Percentiles rank a stretch among this genome's conserved stretches.
Evolutionary conservation across 1,284 basidiomycete species (phyloP).

Genomic region (Cryptococcus sp.): DNA sequence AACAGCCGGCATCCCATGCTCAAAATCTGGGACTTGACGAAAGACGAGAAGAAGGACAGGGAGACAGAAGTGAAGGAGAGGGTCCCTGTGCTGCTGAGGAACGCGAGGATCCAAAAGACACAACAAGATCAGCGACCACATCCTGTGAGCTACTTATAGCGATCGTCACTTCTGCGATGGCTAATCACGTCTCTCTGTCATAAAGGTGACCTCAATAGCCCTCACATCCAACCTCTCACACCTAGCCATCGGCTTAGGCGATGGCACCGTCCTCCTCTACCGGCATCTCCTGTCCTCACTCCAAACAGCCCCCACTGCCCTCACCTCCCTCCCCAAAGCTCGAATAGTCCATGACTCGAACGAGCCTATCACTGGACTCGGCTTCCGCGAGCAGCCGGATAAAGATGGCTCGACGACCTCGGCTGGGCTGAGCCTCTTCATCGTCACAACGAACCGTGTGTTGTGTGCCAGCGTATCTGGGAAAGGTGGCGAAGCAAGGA

Average conservation of each 20-base stretch:
- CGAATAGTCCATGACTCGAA: conserved; percentile 69
- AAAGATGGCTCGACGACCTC: conserved; percentile 6
- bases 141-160: conserved; percentile 58
- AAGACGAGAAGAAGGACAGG: conserved; percentile 63
- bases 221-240: conserved; percentile 76
- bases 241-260: conserved; percentile 84
- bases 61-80: conserved; percentile 14
- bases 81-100: conserved; percentile 67
- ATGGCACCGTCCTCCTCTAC: conserved; percentile 90
- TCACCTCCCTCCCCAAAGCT: conserved; percentile 73
- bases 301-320: conserved; percentile 56
- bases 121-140: conserved; percentile 73
- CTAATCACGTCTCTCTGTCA: not conserved
- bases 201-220: conserved; percentile 73
- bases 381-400: conserved; percentile 65
- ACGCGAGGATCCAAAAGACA: conserved; percentile 58
- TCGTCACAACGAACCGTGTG: conserved; percentile 82
- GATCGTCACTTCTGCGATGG: conserved; percentile 1
- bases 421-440: conserved; percentile 62
- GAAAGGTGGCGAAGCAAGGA: conserved; percentile 62
- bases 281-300: conserved; percentile 86
- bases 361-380: conserved; percentile 88
- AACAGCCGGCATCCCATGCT: conserved; percentile 67
- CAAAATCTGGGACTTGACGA: conserved; percentile 83
- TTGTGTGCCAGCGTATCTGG: conserved; percentile 63